These are phyloP conservation scores for Takashimella tepidaria DNA, from an alignment of 1,284 basidiomycete species.

Conservation along the genomic window DNA sequence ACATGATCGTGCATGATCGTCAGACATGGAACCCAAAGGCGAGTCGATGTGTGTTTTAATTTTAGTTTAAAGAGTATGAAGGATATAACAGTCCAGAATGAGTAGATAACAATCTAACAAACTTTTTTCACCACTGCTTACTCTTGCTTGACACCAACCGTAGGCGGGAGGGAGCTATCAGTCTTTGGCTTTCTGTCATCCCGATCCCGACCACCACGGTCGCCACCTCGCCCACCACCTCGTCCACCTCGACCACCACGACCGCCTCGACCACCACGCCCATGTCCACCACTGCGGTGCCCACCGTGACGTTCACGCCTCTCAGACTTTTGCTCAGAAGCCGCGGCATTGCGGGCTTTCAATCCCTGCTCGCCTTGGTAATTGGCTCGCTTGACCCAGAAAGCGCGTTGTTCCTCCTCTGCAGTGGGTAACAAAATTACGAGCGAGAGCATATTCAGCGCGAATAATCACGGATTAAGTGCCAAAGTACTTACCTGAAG, in stretches of 20 bases:
- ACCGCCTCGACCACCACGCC: slow-evolving; percentile 40
- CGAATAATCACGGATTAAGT: background rate
- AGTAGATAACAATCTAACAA: too few species aligned
- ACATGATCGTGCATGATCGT: background rate
- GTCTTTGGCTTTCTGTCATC: background rate
- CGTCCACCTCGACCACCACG: slow-evolving; percentile 31
- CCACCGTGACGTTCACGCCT: slow-evolving; percentile 14
- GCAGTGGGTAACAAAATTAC: too few species aligned
- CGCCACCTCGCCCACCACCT: slow-evolving; percentile 36
- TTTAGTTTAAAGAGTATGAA: too few species aligned
- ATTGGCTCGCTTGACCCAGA: slow-evolving; percentile 66
- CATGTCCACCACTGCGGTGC: slow-evolving; percentile 27
- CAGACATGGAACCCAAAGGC: background rate
- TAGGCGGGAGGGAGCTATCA: background rate
- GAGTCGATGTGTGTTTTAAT: background rate
- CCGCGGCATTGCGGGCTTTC: slow-evolving; percentile 55
- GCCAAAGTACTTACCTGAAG: slow-evolving; percentile 28
- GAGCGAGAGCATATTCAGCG: slow-evolving; percentile 4
- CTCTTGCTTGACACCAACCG: background rate
- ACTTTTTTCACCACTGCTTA: too few species aligned
- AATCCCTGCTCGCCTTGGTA: slow-evolving; percentile 51
- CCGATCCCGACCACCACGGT: slow-evolving; percentile 17
- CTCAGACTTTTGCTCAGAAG: slow-evolving; percentile 56
- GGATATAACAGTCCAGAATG: too few species aligned
- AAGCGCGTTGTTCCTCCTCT: slow-evolving; percentile 65